phyloP scores from a whole-genome alignment of 2,329 filamentous ascomycete species.

The Botrytis hyacinthi region DNA sequence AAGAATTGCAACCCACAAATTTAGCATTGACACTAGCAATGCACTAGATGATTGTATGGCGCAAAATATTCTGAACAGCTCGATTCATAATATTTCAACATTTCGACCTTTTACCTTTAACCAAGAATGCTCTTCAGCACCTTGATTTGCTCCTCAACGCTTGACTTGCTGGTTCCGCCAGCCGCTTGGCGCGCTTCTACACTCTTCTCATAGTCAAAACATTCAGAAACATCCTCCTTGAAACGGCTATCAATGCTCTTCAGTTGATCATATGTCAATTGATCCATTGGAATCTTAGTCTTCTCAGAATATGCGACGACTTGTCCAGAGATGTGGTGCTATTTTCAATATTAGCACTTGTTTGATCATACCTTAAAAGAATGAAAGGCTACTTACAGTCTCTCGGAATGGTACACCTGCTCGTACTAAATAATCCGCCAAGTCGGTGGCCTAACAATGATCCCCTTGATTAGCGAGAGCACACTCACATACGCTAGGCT shows the following conservation, averaged over 20 bases:
- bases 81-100: neutral
- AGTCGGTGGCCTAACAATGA: constrained; percentile 46
- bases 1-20: neutral
- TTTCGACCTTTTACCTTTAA: neutral
- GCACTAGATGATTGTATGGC: neutral
- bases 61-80: neutral
- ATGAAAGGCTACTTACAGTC: constrained; percentile 42
- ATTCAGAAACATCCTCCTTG: constrained; percentile 65
- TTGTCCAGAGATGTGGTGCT: constrained; percentile 71
- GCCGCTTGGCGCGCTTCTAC: constrained; percentile 76
- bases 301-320: constrained; percentile 72
- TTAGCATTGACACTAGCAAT: constrained; percentile 2
- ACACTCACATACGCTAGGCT: constrained; percentile 1
- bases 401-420: constrained; percentile 75
- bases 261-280: constrained; percentile 62
- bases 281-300: constrained; percentile 64
- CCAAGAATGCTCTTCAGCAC: constrained; percentile 43
- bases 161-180: constrained; percentile 73
- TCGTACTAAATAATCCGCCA: constrained; percentile 62
- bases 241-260: constrained; percentile 68
- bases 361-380: neutral
- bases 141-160: constrained; percentile 63
- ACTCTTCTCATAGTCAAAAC: constrained; percentile 78
- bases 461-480: constrained; percentile 4
- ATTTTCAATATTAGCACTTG: neutral